Evolutionary conservation across 1,284 basidiomycete genomes (phyloP).

Genomic region (Cryptococcus depauperatus): DNA sequence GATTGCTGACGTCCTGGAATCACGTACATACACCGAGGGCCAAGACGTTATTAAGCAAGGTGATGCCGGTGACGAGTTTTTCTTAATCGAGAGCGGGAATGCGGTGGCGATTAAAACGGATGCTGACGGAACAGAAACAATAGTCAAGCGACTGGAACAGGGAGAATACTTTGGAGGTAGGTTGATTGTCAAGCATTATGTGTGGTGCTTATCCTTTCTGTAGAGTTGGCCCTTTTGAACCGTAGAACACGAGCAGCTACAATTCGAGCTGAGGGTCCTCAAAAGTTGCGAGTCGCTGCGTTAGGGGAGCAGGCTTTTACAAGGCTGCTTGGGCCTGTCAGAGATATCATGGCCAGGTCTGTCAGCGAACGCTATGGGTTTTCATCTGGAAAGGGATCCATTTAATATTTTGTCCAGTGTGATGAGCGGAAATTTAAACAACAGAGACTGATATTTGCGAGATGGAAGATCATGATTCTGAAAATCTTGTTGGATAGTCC

Average conservation of each 20-base stretch:
- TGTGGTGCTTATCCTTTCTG: neutral
- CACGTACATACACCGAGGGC: constrained; percentile 70
- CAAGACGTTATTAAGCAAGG: constrained; percentile 83
- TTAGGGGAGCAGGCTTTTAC: constrained; percentile 92
- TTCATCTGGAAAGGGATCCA: constrained; percentile 14
- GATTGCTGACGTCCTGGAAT: constrained; percentile 89
- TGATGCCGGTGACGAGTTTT: constrained; percentile 93
- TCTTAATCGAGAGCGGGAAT: constrained; percentile 88
- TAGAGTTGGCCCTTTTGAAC: constrained; percentile 76
- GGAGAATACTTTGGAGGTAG: constrained; percentile 98
- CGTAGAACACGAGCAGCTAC: constrained; percentile 86
- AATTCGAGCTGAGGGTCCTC: constrained; percentile 60
- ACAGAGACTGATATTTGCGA: neutral
- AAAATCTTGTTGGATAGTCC: neutral
- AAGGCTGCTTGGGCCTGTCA: constrained; percentile 73
- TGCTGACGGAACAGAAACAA: constrained; percentile 58
- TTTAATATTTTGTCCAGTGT: neutral
- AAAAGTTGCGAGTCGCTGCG: constrained; percentile 81
- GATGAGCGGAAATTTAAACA: no score
- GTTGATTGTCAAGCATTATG: constrained; percentile 29
- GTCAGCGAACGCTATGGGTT: constrained; percentile 44
- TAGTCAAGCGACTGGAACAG: constrained; percentile 68
- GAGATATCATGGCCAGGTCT: constrained; percentile 46
- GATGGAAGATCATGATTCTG: neutral
- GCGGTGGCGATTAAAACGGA: constrained; percentile 75